Evolutionary conservation across 371 early-diverging fungal species (phyloP).

Genomic region (Basidiobolus meristosporus): DNA sequence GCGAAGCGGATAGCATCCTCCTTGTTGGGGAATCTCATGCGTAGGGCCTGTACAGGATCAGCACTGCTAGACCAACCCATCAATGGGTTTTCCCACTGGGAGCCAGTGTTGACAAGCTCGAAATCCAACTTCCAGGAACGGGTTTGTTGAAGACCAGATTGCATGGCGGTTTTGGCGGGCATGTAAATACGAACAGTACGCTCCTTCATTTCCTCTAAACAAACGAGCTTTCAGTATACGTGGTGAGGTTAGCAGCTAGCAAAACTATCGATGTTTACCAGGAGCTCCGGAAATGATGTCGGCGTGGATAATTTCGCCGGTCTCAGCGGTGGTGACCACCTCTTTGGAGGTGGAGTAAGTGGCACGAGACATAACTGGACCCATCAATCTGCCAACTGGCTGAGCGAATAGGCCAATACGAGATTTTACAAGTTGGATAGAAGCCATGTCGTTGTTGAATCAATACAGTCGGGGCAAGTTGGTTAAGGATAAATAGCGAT

Average conservation of each 20-base stretch:
- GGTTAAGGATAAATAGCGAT: no score
- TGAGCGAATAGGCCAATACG: no score
- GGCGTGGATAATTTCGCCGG: not conserved
- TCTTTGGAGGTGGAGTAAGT: no score
- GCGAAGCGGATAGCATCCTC: conserved; percentile 86
- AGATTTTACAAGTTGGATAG: no score
- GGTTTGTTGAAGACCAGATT: conserved; percentile 59
- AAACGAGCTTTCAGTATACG: no score
- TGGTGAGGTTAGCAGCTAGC: no score
- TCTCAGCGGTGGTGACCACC: no score
- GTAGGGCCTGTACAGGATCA: conserved; percentile 68
- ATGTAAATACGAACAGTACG: conserved; percentile 75
- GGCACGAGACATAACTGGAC: no score
- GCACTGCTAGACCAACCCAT: conserved; percentile 88
- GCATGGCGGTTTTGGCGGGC: conserved; percentile 70
- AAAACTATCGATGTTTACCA: no score
- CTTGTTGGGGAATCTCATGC: conserved; percentile 66
- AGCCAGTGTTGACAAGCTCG: conserved; percentile 51
- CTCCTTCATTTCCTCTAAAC: conserved; percentile 21
- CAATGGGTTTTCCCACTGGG: conserved; percentile 81
- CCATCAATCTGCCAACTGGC: no score
- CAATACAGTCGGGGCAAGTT: no score
- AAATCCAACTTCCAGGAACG: conserved; percentile 79
- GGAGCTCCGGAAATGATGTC: conserved; percentile 1
- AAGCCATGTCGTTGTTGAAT: no score